Evolutionary conservation across 345 rosid species (phyloP).

Genomic region (Hypericum perforatum): DNA sequence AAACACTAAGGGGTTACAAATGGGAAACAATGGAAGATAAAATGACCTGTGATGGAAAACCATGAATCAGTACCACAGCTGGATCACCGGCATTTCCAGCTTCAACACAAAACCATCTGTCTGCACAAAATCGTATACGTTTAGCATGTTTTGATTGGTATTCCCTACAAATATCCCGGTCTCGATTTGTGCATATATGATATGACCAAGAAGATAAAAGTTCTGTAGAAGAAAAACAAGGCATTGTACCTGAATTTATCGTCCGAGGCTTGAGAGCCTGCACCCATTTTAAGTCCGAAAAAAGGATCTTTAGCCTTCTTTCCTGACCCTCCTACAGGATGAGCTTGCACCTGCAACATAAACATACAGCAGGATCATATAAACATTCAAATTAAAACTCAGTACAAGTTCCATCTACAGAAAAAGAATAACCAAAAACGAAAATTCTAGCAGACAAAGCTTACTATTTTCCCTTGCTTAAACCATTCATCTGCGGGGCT

Average conservation of each 20-base stretch:
- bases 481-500: conserved; percentile 80
- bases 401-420: neutral
- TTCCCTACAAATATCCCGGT: conserved; percentile 42
- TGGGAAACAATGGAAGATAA: neutral
- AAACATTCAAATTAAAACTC: neutral
- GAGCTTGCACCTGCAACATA: conserved; percentile 58
- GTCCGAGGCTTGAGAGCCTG: conserved; percentile 60
- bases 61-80: conserved; percentile 66
- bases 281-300: conserved; percentile 81
- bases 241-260: conserved; percentile 61
- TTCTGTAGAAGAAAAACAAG: neutral
- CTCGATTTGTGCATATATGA: conserved; percentile 31
- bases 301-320: conserved; percentile 77
- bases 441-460: conserved; percentile 6
- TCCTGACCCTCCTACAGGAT: conserved; percentile 55
- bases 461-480: conserved; percentile 69
- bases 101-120: conserved; percentile 93
- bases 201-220: conserved; percentile 13
- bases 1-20: neutral
- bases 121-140: conserved; percentile 41
- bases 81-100: conserved; percentile 52
- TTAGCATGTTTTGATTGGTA: conserved; percentile 44
- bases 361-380: neutral
- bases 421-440: neutral
- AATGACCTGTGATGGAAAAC: conserved; percentile 85